Conservation (phyloP, 2,329 filamentous ascomycete genomes). For the Myrmaecium sp. region DNA sequence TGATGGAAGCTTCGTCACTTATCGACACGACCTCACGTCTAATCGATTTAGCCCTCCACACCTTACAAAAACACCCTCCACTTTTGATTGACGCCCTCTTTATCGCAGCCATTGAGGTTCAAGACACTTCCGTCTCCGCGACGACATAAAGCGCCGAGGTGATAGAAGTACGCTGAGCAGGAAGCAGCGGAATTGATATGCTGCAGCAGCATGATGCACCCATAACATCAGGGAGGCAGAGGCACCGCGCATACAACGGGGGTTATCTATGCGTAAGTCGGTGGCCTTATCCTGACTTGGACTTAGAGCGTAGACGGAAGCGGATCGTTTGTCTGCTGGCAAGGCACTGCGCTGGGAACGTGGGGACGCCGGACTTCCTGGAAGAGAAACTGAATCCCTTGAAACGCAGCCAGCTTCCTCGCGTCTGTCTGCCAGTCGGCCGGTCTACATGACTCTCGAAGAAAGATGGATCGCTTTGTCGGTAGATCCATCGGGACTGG, state of each 20-base stretch:
- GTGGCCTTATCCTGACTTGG: too few relatives aligned
- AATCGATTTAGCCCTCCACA: slow-evolving; percentile 13
- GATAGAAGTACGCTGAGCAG: not conserved
- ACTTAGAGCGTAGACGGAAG: too few relatives aligned
- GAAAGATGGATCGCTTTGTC: slow-evolving; percentile 3
- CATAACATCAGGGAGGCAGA: too few relatives aligned
- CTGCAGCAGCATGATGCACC: too few relatives aligned
- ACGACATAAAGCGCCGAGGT: slow-evolving; percentile 3
- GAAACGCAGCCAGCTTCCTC: too few relatives aligned
- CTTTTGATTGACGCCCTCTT: slow-evolving; percentile 7
- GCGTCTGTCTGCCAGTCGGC: too few relatives aligned
- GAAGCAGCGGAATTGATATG: slow-evolving; percentile 3
- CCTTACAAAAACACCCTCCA: slow-evolving; percentile 10
- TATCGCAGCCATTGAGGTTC: not conserved
- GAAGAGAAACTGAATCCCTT: slow-evolving; percentile 6
- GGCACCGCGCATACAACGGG: too few relatives aligned
- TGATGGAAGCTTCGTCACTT: slow-evolving; percentile 2
- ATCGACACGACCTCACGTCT: slow-evolving; percentile 5
- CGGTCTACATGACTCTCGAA: too few relatives aligned
- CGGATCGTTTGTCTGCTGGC: too few relatives aligned
- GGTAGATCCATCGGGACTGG: slow-evolving; percentile 2
- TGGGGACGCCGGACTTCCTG: slow-evolving; percentile 5
- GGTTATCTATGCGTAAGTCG: too few relatives aligned
- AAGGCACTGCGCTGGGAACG: too few relatives aligned
- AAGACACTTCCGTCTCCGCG: slow-evolving; percentile 3